Conservation (phyloP, 2,329 filamentous ascomycete genomes). For the Cladosporium sphaerospermum region DNA sequence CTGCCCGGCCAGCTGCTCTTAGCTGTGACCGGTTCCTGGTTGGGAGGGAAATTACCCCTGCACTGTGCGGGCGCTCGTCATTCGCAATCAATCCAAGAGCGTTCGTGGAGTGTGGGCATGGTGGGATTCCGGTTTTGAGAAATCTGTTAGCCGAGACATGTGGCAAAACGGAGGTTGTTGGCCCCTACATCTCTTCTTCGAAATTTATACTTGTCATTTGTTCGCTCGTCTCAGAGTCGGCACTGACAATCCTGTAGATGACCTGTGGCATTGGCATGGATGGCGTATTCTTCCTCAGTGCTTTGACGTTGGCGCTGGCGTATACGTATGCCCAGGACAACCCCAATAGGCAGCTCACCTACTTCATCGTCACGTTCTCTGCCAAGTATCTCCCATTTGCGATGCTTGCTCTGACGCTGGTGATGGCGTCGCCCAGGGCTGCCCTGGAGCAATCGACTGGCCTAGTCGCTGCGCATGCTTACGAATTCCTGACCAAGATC, state of each 20-base stretch:
- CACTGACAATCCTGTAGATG: slow-evolving; percentile 25
- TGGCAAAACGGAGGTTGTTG: slow-evolving; percentile 50
- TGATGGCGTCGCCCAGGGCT: slow-evolving; percentile 55
- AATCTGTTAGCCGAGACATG: slow-evolving; percentile 51
- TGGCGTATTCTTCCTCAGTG: slow-evolving; percentile 44
- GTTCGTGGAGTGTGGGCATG: slow-evolving; percentile 44
- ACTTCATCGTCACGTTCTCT: slow-evolving; percentile 78
- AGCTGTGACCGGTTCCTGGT: slow-evolving; percentile 51
- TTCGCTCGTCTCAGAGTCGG: slow-evolving; percentile 2
- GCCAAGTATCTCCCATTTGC: slow-evolving; percentile 74
- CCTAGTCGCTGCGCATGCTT: slow-evolving; percentile 80
- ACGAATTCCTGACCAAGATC: slow-evolving; percentile 80
- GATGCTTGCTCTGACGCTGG: slow-evolving; percentile 67
- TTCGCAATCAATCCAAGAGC: slow-evolving; percentile 43
- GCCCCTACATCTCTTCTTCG: slow-evolving; percentile 54
- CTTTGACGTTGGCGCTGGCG: slow-evolving; percentile 69
- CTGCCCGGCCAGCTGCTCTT: slow-evolving; percentile 47
- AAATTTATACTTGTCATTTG: not conserved
- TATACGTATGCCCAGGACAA: slow-evolving; percentile 87
- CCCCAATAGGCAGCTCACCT: slow-evolving; percentile 65
- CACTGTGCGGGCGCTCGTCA: slow-evolving; percentile 43
- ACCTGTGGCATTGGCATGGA: slow-evolving; percentile 44
- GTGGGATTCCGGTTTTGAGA: slow-evolving; percentile 48
- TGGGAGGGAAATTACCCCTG: slow-evolving; percentile 49
- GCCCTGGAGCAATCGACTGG: slow-evolving; percentile 65